A percentile compares a stretch with the other conserved stretches of the same genome.
phyloP scores from a whole-genome alignment of 371 early-diverging fungal species.

The Apophysomyces ossiformis region DNA sequence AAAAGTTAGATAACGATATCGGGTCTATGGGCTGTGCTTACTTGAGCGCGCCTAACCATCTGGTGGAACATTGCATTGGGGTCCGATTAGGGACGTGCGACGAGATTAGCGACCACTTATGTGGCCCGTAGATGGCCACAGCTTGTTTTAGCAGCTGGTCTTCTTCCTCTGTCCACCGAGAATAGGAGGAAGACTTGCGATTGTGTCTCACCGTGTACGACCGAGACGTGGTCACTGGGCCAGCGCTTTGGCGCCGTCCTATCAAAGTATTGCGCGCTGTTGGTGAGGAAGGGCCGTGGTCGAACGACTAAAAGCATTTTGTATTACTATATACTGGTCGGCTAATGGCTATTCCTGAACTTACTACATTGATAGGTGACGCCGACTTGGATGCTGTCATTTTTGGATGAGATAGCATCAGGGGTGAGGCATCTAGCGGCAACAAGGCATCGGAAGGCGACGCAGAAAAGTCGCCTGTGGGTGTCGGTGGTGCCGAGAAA shows the following conservation, averaged over 20 bases:
- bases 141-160: constrained; percentile 50
- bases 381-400: constrained; percentile 6
- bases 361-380: constrained; percentile 1
- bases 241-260: constrained; percentile 4
- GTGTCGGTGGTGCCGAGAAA: constrained; percentile 7
- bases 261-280: constrained; percentile 5
- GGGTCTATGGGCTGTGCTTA: constrained; percentile 18
- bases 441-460: constrained; percentile 5
- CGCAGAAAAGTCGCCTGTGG: constrained; percentile 2
- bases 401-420: not conserved
- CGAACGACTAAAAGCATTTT: not conserved
- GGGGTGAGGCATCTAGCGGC: constrained; percentile 3
- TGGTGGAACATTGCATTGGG: constrained; percentile 73
- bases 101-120: constrained; percentile 72
- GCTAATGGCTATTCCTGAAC: not conserved
- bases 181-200: constrained; percentile 46
- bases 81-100: constrained; percentile 65
- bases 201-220: constrained; percentile 12
- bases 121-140: constrained; percentile 52
- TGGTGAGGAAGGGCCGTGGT: constrained; percentile 4
- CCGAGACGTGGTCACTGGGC: constrained; percentile 11
- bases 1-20: not conserved
- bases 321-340: constrained; percentile 3
- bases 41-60: constrained; percentile 70
- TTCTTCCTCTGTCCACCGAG: constrained; percentile 56